Conservation (phyloP, 2,329 filamentous ascomycete species). For the Ustilaginoidea virens region DNA sequence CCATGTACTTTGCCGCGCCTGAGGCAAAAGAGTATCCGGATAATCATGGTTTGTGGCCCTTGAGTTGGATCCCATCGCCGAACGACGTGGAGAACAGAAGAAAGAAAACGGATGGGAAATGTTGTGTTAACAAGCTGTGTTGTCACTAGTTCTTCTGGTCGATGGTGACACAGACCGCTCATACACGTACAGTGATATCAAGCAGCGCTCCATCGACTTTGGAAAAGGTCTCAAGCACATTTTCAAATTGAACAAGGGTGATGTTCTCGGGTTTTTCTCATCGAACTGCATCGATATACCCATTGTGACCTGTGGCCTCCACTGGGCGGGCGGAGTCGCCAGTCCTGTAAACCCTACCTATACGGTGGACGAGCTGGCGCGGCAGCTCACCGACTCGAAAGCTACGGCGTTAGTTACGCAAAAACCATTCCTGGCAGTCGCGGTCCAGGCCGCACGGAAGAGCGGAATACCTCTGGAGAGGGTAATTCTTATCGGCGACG, state of each 20-base stretch:
- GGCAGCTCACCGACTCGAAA: constrained; percentile 65
- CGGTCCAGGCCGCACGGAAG: constrained; percentile 49
- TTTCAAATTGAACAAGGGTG: constrained; percentile 69
- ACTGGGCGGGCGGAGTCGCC: constrained; percentile 69
- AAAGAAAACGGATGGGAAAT: too few species aligned
- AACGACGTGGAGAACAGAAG: too few species aligned
- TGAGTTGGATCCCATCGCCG: not conserved
- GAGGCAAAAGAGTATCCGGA: constrained; percentile 56
- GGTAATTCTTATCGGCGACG: constrained; percentile 63
- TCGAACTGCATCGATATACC: constrained; percentile 80
- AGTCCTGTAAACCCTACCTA: constrained; percentile 86
- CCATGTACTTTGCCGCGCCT: constrained; percentile 57
- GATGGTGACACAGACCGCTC: constrained; percentile 52
- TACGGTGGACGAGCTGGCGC: constrained; percentile 67
- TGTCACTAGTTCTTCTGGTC: constrained; percentile 55
- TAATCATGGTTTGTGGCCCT: constrained; percentile 45
- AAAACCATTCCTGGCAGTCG: constrained; percentile 45
- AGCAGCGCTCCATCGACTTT: constrained; percentile 53
- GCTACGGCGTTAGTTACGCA: constrained; percentile 68
- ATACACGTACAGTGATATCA: constrained; percentile 59
- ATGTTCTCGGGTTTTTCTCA: constrained; percentile 69
- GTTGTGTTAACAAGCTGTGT: too few species aligned
- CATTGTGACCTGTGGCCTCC: constrained; percentile 57
- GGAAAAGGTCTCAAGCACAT: constrained; percentile 60
- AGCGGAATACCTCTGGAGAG: constrained; percentile 56